A percentile compares a stretch with the other conserved stretches of the same genome.
Evolutionary conservation across 257 asterid genomes (phyloP).

Genomic region (Coffea canephora): DNA sequence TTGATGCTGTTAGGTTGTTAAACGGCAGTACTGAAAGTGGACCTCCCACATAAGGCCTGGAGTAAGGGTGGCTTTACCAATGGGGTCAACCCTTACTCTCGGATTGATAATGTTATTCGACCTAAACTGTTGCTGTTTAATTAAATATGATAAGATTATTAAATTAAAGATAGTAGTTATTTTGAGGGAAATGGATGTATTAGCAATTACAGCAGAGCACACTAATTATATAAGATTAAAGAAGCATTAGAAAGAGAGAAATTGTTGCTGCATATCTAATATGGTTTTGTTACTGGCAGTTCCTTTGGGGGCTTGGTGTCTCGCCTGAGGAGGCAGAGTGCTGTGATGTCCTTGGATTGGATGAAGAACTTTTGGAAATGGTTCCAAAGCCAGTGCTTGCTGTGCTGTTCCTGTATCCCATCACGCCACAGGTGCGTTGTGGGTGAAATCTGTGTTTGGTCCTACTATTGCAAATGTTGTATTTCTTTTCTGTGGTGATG

Average conservation of each 20-base stretch:
- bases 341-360: conserved; percentile 92
- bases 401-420: conserved; percentile 80
- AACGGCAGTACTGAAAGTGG: no score
- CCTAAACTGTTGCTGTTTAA: not conserved
- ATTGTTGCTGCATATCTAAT: not conserved
- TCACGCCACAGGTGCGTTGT: conserved; percentile 58
- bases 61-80: no score
- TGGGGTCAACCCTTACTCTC: no score
- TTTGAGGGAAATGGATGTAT: not conserved
- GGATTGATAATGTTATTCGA: not conserved
- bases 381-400: conserved; percentile 96
- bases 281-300: conserved; percentile 42
- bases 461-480: not conserved
- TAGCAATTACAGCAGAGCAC: not conserved
- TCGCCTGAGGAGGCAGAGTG: conserved; percentile 73
- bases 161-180: not conserved
- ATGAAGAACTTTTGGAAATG: conserved; percentile 86
- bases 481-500: not conserved
- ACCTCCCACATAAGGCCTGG: no score
- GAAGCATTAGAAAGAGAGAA: not conserved
- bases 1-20: no score
- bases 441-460: not conserved
- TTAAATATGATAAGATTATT: not conserved
- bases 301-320: conserved; percentile 93
- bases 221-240: not conserved